A percentile compares a stretch with the other conserved stretches of the same genome.
phyloP scores from a whole-genome alignment of 352 stramenopile genomes.

The Pythium plurisporium region DNA sequence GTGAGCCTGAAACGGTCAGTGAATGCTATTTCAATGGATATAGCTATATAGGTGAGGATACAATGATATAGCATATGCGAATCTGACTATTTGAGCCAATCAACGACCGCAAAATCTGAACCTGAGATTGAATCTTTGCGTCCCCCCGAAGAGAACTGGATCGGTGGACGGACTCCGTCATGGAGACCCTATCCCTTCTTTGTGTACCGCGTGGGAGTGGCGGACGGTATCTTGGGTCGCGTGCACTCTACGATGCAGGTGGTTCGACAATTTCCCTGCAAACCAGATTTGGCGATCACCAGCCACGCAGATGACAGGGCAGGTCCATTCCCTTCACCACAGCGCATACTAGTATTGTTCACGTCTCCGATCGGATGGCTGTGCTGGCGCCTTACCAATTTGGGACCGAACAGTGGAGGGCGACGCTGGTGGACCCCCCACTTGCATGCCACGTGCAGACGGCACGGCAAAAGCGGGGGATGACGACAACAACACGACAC shows the following conservation, averaged over 20 bases:
- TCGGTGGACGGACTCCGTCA: conserved; percentile 12
- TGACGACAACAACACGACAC: no score
- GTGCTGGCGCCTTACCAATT: no score
- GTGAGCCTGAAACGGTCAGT: neutral
- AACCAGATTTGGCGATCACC: neutral
- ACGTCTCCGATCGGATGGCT: no score
- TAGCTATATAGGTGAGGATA: neutral
- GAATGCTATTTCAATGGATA: conserved; percentile 12
- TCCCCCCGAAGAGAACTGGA: conserved; percentile 4
- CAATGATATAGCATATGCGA: neutral
- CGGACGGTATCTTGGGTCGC: neutral
- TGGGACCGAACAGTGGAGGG: no score
- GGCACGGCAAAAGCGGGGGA: no score
- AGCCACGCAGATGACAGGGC: neutral
- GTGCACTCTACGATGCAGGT: no score
- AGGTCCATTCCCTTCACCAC: neutral
- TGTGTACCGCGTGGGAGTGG: neutral
- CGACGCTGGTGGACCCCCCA: no score
- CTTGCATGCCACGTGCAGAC: no score
- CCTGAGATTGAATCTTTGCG: conserved; percentile 22
- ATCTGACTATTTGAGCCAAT: conserved; percentile 8
- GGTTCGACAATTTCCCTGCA: conserved; percentile 2
- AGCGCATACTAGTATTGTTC: no score
- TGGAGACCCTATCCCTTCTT: conserved; percentile 4
- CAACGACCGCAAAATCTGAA: neutral